phyloP scores from a whole-genome alignment of 2,329 filamentous ascomycete genomes.

The Venturia aucupariae region DNA sequence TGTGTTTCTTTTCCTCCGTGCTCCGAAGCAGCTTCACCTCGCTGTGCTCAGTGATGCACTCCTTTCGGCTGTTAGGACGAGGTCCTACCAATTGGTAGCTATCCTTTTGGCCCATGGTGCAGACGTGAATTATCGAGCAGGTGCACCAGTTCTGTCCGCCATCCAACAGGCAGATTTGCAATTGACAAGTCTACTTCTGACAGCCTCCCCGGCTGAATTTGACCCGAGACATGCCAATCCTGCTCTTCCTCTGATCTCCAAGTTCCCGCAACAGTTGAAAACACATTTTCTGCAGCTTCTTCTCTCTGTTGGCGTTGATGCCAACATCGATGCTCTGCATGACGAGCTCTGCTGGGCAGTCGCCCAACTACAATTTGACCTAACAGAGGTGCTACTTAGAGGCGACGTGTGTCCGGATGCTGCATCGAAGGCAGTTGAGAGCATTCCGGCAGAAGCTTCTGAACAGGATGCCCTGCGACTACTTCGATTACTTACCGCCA shows the following conservation, averaged over 20 bases:
- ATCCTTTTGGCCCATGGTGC: constrained; percentile 7
- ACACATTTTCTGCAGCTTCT: constrained; percentile 1
- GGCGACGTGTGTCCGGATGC: background rate
- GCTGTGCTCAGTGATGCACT: constrained; percentile 2
- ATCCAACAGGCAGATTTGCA: background rate
- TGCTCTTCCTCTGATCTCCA: background rate
- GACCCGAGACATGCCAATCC: background rate
- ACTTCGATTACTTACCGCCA: background rate
- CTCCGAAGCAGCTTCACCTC: background rate
- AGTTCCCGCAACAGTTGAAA: background rate
- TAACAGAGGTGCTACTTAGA: background rate
- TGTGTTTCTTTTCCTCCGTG: background rate
- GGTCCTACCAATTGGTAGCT: background rate
- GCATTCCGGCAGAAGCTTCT: background rate
- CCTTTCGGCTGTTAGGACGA: background rate
- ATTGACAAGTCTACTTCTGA: background rate
- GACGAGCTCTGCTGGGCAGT: constrained; percentile 1
- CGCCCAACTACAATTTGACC: background rate
- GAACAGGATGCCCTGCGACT: background rate
- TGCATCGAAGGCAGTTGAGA: background rate
- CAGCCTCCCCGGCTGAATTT: background rate
- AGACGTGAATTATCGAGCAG: background rate
- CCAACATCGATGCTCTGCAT: background rate
- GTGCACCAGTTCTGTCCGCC: background rate
- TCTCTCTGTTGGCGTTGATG: background rate